Evolutionary conservation across 2,329 filamentous ascomycete genomes (phyloP).

Genomic region (Fusarium duplospermum): DNA sequence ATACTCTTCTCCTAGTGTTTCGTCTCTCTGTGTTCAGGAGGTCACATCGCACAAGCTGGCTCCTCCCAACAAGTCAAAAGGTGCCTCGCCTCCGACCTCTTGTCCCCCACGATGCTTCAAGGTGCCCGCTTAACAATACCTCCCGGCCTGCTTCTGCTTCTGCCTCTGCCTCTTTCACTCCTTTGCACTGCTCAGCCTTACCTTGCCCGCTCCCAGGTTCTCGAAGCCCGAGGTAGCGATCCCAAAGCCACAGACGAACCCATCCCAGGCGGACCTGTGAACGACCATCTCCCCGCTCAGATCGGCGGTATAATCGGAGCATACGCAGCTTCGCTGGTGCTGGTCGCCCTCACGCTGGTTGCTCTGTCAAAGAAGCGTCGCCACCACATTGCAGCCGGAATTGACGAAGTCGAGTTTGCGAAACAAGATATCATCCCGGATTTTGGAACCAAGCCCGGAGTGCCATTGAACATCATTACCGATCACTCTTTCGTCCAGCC

Average conservation of each 20-base stretch:
- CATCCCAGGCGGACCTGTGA: constrained; percentile 67
- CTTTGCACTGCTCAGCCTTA: constrained; percentile 47
- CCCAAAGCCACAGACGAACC: constrained; percentile 71
- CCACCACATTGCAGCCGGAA: constrained; percentile 63
- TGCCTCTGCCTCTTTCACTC: constrained; percentile 44
- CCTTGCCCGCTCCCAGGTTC: constrained; percentile 43
- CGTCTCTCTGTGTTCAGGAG: constrained; percentile 57
- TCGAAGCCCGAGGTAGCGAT: constrained; percentile 45
- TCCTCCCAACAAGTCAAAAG: constrained; percentile 47
- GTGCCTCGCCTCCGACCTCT: constrained; percentile 38
- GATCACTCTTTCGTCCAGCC: constrained; percentile 47
- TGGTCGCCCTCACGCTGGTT: constrained; percentile 76
- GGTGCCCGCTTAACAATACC: constrained; percentile 42
- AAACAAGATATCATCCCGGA: constrained; percentile 39
- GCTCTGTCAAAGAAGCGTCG: constrained; percentile 68
- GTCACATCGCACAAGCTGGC: constrained; percentile 51
- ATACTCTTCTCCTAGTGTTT: constrained; percentile 63
- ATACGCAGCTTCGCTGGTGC: constrained; percentile 81
- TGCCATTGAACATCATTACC: constrained; percentile 33
- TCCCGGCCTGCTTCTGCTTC: constrained; percentile 45
- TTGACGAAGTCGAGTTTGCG: constrained; percentile 62
- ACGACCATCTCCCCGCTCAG: constrained; percentile 81
- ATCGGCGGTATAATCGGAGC: constrained; percentile 86
- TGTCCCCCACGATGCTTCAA: constrained; percentile 55
- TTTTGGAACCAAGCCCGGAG: constrained; percentile 32